phyloP scores from a whole-genome alignment of 108 stramenopile genomes.

The Skeletonema costatum region DNA sequence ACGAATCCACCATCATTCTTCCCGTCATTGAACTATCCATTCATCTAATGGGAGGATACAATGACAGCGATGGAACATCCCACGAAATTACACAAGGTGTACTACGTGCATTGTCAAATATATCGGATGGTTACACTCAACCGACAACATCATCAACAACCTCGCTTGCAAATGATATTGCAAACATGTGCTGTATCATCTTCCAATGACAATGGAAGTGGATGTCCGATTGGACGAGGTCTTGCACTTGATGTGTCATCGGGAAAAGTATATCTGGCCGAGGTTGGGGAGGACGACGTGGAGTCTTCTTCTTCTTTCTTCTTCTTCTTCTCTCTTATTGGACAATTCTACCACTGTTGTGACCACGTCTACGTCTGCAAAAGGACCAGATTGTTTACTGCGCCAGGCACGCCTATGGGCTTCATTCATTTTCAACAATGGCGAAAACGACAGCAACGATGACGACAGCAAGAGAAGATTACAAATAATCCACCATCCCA shows the following conservation, averaged over 20 bases:
- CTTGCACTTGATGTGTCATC: constrained; percentile 57
- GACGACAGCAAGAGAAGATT: constrained; percentile 22
- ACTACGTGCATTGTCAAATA: constrained; percentile 51
- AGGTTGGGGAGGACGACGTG: constrained; percentile 12
- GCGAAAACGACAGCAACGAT: not conserved
- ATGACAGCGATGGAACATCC: constrained; percentile 56
- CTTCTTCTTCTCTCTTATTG: not conserved
- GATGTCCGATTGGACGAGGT: constrained; percentile 73
- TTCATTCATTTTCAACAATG: constrained; percentile 4
- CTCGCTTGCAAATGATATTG: constrained; percentile 55
- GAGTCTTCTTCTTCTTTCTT: not conserved
- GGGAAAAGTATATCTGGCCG: constrained; percentile 68
- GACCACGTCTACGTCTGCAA: not conserved
- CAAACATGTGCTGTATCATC: constrained; percentile 67
- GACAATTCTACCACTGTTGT: not conserved
- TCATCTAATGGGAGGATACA: constrained; percentile 82
- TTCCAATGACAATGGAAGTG: constrained; percentile 57
- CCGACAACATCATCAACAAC: not conserved
- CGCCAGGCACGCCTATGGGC: constrained; percentile 72
- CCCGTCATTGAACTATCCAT: constrained; percentile 59
- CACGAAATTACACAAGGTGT: constrained; percentile 59
- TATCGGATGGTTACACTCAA: constrained; percentile 40
- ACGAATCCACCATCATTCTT: not conserved
- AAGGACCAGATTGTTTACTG: constrained; percentile 59
- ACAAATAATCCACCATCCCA: constrained; percentile 46